Evolutionary conservation across 345 rosid species (phyloP).

Genomic region (Ceriops decandra): DNA sequence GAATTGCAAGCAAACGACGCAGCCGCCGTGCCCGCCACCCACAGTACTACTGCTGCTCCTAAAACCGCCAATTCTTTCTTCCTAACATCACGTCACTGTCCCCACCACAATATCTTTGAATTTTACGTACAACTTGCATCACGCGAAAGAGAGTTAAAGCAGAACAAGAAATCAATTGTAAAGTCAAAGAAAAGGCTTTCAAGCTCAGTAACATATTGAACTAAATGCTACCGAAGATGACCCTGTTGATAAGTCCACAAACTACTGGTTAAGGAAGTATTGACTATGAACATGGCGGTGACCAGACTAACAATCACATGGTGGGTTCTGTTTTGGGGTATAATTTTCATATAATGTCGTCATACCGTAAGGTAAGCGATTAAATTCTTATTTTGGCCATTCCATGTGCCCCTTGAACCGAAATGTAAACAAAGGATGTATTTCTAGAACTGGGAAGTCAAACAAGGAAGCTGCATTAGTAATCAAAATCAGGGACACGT

Average conservation of each 20-base stretch:
- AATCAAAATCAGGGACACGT: not conserved
- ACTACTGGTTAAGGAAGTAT: constrained; percentile 5
- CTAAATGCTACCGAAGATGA: constrained; percentile 1
- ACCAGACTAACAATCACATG: constrained; percentile 3
- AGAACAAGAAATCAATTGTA: constrained; percentile 5
- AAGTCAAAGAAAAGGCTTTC: constrained; percentile 22
- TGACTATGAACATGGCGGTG: constrained; percentile 21
- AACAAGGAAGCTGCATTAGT: not conserved
- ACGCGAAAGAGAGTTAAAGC: not conserved
- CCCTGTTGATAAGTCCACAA: not conserved
- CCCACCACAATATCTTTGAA: not conserved
- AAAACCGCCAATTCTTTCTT: not conserved
- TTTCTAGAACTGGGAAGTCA: constrained; percentile 11
- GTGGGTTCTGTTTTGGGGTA: not conserved
- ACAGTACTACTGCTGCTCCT: not conserved
- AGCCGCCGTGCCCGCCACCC: constrained; percentile 3
- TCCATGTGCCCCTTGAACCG: not conserved
- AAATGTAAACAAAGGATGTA: not conserved
- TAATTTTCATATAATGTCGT: not conserved
- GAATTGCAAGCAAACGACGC: not conserved
- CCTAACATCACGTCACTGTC: not conserved
- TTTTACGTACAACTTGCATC: not conserved
- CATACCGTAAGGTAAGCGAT: not conserved
- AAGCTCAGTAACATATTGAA: constrained; percentile 25
- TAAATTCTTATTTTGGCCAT: not conserved